Base-by-base conservation (phyloP, 306 rosid species). In the Malus sieversii region DNA sequence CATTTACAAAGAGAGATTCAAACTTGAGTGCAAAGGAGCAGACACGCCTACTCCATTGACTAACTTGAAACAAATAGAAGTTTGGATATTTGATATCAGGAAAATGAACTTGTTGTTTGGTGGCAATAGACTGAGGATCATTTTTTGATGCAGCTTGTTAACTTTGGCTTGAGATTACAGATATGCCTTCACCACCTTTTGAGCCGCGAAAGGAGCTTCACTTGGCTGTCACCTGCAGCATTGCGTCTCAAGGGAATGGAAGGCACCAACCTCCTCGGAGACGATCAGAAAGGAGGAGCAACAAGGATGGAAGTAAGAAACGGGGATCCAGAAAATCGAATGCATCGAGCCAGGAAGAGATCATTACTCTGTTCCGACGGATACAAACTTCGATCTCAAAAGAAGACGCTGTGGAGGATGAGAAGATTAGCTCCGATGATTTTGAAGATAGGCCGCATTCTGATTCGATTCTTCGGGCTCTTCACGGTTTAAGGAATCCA, bases 111-210 rank as follows among this genome's bases (percentile, higher is more conserved):
- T 53, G 22, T 62, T 71, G 46, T 60, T 86, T 80, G 69, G 45
- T 57, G 76, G 68, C 33, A 72, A 60, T 53, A 73, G 71, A 80
- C 87, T 79, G 86, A 88, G 81, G 85, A 59, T 70, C 78, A 79
- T 81, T 75, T 78, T 76, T 84, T 86, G 90, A 84, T 90, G 92
- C 92, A 86, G 91, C 89, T 84, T 88, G 71, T 88, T 86, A 70
- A 84, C 85, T 88, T 81, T 90, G 89, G 84, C 92, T 79, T 79
- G 90, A 88, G 81, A 77, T 85, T 84, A 87, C 86, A 75, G 96
- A 81, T 83, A 77, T 79, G 72, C 29, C 66, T 45, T 72, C 83
- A 66, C 52, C 83, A 66, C 52, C 62, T n/a, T 74, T 69, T 22
- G 68, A 69, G 70, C 38, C 38, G 38, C 48, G 45, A 38, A 81